These are phyloP conservation scores for Drechslerella coelobrocha DNA, from an alignment of 2,329 filamentous ascomycete species.

Conservation along the genomic window DNA sequence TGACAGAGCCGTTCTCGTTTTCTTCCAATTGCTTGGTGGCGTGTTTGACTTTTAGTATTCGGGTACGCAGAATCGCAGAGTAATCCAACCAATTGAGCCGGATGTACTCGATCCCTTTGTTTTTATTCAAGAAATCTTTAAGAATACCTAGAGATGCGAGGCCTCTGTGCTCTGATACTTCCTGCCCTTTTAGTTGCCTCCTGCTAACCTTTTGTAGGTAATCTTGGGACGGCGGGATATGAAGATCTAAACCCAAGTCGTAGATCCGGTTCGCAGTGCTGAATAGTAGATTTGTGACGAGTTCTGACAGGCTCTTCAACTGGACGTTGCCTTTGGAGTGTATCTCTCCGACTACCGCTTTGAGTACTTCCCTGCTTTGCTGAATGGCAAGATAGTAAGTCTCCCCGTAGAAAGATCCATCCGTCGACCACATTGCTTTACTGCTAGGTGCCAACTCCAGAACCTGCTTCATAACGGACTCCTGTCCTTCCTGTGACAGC, in stretches of 20 bases:
- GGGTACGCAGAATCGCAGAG: slow-evolving; percentile 71
- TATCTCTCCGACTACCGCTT: slow-evolving; percentile 61
- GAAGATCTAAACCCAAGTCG: slow-evolving; percentile 63
- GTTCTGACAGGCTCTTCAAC: slow-evolving; percentile 67
- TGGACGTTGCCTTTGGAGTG: slow-evolving; percentile 70
- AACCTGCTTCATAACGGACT: slow-evolving; percentile 72
- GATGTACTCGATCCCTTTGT: slow-evolving; percentile 68
- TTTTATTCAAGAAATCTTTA: slow-evolving; percentile 62
- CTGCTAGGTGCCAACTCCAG: slow-evolving; percentile 64
- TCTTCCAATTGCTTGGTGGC: slow-evolving; percentile 62
- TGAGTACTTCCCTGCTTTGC: slow-evolving; percentile 69
- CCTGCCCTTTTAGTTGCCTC: slow-evolving; percentile 56
- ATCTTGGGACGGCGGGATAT: slow-evolving; percentile 11
- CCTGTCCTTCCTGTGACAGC: slow-evolving; percentile 77
- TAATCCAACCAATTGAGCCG: slow-evolving; percentile 80
- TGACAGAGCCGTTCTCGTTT: slow-evolving; percentile 60
- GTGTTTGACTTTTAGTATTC: slow-evolving; percentile 70
- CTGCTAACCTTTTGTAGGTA: slow-evolving; percentile 2
- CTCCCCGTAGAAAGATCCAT: slow-evolving; percentile 53
- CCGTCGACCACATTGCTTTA: slow-evolving; percentile 55
- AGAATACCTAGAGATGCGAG: slow-evolving; percentile 8
- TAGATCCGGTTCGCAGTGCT: slow-evolving; percentile 80
- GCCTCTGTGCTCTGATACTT: slow-evolving; percentile 53
- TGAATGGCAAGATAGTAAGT: slow-evolving; percentile 52
- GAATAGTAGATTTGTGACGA: slow-evolving; percentile 74